phyloP scores from a whole-genome alignment of 73 alveolate genomes.

The Paramecium biaurelia region DNA sequence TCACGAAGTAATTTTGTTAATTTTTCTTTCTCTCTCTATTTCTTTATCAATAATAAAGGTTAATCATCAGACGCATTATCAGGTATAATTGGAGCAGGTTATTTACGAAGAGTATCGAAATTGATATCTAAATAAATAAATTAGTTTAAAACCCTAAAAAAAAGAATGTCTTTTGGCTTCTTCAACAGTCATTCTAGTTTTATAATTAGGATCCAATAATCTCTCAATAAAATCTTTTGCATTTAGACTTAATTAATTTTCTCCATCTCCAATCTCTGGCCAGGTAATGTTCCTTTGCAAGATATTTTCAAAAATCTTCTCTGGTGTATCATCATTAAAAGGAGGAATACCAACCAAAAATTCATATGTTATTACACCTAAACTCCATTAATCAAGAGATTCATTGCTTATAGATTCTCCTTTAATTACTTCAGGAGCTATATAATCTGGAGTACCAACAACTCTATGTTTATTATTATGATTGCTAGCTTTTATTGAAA shows the following conservation, averaged over 20 bases:
- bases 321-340: slow-evolving; percentile 76
- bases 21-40: slow-evolving; percentile 52
- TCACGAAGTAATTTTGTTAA: slow-evolving; percentile 17
- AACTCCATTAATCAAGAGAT: slow-evolving; percentile 93
- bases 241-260: slow-evolving; percentile 74
- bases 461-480: slow-evolving; percentile 69
- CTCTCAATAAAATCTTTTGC: slow-evolving; percentile 89
- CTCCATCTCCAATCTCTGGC: slow-evolving; percentile 68
- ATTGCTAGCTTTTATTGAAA: slow-evolving; percentile 1
- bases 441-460: slow-evolving; percentile 93
- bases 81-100: slow-evolving; percentile 55
- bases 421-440: slow-evolving; percentile 96
- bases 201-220: slow-evolving; percentile 73
- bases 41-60: background rate
- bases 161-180: slow-evolving; percentile 85
- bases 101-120: slow-evolving; percentile 54
- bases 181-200: slow-evolving; percentile 81
- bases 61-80: slow-evolving; percentile 37
- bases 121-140: slow-evolving; percentile 55
- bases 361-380: slow-evolving; percentile 91
- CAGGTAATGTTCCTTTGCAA: slow-evolving; percentile 54
- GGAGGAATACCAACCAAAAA: slow-evolving; percentile 92
- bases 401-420: slow-evolving; percentile 71
- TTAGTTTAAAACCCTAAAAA: slow-evolving; percentile 70
- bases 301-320: slow-evolving; percentile 73